Evolutionary conservation across 805 yeast species (phyloP), one percentile per base, ranked within the genome.

Genomic region (Ascoidea asiatica): DNA sequence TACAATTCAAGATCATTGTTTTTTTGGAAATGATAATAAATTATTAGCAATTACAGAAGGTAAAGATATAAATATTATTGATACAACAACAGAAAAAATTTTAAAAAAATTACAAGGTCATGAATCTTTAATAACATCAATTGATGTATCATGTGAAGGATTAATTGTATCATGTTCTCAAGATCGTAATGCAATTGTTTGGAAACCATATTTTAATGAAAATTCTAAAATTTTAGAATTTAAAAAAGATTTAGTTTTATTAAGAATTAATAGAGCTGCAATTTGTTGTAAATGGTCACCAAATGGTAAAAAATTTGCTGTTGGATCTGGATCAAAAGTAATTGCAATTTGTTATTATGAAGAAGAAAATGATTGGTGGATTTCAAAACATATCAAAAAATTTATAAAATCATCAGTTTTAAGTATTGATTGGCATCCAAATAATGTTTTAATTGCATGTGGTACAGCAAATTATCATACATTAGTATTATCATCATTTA

Each of bases 341-440:
- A 81, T 92, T 62, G 96, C 97, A 7, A 84, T 92, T 42, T 92
- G 98, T 67, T 92, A 89, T 66, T 92, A 83, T 60, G 98, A 92
- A 65, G 83, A 72, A 50, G 96, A 88, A 56, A 92, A 90, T 61
- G 95, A 92, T 61, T 92, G 99, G 99, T 92, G 99, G 99, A 89
- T 92, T 43, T 86, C 97, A 13, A 90, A 90, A 64, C 98, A 90
- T 66, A 82, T 92, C 64, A 89, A 89, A 69, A 87, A 85, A 63
- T 95, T 97, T n/a, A 70, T 92, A 55, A 80, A 81, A 60, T 82
- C 95, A 8, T 87, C 97, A 29, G 73, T 89, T 52, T 71, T 89
- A 52, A 70, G 83, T 40, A 70, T 90, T 45, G 80, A 80, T 51
- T 89, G 98, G 98, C 97, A 92, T 61, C 89, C 87, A 46, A 92